Evolutionary conservation across 2,329 filamentous ascomycete species (phyloP).

Genomic region (Botrytis hyacinthi): DNA sequence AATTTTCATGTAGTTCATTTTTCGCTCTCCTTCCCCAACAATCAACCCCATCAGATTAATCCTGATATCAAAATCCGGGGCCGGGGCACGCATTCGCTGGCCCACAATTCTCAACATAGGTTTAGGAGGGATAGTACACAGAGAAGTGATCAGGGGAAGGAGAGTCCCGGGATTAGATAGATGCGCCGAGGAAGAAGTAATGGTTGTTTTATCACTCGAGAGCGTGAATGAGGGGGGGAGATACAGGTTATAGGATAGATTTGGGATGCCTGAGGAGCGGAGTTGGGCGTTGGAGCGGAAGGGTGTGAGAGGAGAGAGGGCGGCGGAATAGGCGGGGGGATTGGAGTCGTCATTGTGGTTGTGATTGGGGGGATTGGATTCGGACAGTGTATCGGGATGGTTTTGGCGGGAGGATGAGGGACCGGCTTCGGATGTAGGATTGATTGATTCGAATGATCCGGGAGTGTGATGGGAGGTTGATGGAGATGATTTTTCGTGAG

Average conservation of each 20-base stretch:
- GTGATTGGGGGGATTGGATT: slow-evolving; percentile 20
- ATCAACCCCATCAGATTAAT: slow-evolving; percentile 55
- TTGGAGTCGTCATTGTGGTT: slow-evolving; percentile 26
- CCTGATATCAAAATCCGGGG: slow-evolving; percentile 53
- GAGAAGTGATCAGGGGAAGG: slow-evolving; percentile 46
- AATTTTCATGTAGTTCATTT: slow-evolving; percentile 54
- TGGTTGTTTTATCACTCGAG: slow-evolving; percentile 48
- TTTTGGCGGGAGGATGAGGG: slow-evolving; percentile 19
- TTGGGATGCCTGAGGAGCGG: slow-evolving; percentile 31
- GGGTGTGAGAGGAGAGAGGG: slow-evolving; percentile 23
- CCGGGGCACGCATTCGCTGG: slow-evolving; percentile 31
- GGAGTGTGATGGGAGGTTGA: slow-evolving; percentile 22
- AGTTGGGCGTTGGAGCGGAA: slow-evolving; percentile 16
- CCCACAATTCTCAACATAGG: slow-evolving; percentile 52
- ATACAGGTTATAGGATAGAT: slow-evolving; percentile 42
- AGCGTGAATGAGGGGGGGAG: slow-evolving; percentile 52
- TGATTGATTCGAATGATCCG: slow-evolving; percentile 27
- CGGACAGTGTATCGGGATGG: neutral
- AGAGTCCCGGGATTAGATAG: slow-evolving; percentile 48
- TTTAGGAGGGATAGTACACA: slow-evolving; percentile 55
- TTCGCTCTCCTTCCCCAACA: slow-evolving; percentile 45
- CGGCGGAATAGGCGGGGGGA: slow-evolving; percentile 35
- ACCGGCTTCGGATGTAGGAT: slow-evolving; percentile 26
- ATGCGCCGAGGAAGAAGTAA: slow-evolving; percentile 49
- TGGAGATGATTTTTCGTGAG: neutral